Evolutionary conservation across 2,329 filamentous ascomycete species (phyloP).

Genomic region (Claviceps sp.): DNA sequence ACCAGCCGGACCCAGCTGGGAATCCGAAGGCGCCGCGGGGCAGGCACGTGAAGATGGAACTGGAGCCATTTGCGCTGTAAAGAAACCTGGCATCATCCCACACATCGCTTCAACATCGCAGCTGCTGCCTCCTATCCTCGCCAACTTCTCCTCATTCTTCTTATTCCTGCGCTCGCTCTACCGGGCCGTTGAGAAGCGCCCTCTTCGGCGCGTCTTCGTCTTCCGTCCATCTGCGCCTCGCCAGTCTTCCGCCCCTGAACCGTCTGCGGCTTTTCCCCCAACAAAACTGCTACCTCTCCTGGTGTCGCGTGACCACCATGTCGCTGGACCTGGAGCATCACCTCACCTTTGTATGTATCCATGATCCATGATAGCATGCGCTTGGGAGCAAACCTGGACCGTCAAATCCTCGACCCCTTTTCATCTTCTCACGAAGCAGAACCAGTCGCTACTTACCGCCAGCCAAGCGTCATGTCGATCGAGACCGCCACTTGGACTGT

Average conservation of each 20-base stretch:
- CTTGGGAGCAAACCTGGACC: not conserved
- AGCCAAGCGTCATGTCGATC: not conserved
- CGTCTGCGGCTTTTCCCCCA: not conserved
- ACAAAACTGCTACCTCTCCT: not conserved
- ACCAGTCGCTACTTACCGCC: not conserved
- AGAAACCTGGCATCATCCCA: constrained; percentile 3
- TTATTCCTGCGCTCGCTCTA: not conserved
- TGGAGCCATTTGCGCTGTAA: not conserved
- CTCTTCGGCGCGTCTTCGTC: not conserved
- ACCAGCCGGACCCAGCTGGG: too few species aligned
- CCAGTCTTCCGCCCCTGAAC: constrained; percentile 1
- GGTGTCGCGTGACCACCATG: constrained; percentile 26
- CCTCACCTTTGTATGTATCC: constrained; percentile 51
- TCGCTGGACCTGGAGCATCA: constrained; percentile 71
- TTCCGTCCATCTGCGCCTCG: not conserved
- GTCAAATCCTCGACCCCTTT: not conserved
- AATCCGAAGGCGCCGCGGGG: not conserved
- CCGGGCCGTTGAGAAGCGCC: not conserved
- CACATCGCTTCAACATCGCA: constrained; percentile 1
- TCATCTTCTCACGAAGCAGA: not conserved
- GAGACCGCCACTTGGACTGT: not conserved
- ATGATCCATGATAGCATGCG: not conserved
- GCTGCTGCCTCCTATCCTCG: not conserved
- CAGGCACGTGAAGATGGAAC: constrained; percentile 3
- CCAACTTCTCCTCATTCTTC: constrained; percentile 2